Evolutionary conservation across 805 yeast genomes (phyloP).

Genomic region (Lipomyces orientalis): DNA sequence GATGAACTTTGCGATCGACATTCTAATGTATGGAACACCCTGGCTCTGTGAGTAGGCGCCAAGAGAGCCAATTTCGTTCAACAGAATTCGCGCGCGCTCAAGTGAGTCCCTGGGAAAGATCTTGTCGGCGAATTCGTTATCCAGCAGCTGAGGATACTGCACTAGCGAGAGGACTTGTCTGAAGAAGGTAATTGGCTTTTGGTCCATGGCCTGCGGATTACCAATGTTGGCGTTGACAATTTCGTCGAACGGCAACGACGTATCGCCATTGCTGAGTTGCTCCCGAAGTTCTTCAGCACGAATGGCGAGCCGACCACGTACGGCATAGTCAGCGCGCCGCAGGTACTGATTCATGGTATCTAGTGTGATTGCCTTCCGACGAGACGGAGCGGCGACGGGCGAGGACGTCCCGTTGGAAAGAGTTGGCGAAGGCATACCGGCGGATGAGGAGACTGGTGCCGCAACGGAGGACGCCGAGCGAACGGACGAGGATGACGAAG

Average conservation of each 20-base stretch:
- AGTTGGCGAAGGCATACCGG: not conserved
- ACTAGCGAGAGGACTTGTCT: constrained; percentile 85
- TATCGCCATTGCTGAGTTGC: constrained; percentile 60
- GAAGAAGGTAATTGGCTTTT: constrained; percentile 92
- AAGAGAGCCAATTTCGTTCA: constrained; percentile 73
- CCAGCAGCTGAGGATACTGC: constrained; percentile 79
- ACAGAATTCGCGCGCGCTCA: constrained; percentile 66
- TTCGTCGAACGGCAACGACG: constrained; percentile 72
- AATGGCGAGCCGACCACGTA: constrained; percentile 91
- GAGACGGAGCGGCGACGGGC: constrained; percentile 13
- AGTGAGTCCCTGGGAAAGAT: constrained; percentile 70
- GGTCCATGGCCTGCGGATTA: constrained; percentile 96
- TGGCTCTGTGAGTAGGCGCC: constrained; percentile 97
- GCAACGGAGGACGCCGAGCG: constrained; percentile 1
- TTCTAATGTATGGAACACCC: constrained; percentile 75
- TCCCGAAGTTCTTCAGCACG: constrained; percentile 83
- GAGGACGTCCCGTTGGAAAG: constrained; percentile 5
- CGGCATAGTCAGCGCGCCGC: constrained; percentile 91
- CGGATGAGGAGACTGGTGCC: not conserved
- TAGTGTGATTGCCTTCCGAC: constrained; percentile 45
- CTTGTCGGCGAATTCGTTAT: constrained; percentile 41
- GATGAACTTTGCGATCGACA: constrained; percentile 83
- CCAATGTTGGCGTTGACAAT: constrained; percentile 95
- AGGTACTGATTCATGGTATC: constrained; percentile 74
- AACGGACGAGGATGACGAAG: not conserved